A percentile compares a stretch with the other conserved stretches of the same genome.
Evolutionary conservation across 2,329 filamentous ascomycete species (phyloP).

Genomic region (Hypoxylon sp.): DNA sequence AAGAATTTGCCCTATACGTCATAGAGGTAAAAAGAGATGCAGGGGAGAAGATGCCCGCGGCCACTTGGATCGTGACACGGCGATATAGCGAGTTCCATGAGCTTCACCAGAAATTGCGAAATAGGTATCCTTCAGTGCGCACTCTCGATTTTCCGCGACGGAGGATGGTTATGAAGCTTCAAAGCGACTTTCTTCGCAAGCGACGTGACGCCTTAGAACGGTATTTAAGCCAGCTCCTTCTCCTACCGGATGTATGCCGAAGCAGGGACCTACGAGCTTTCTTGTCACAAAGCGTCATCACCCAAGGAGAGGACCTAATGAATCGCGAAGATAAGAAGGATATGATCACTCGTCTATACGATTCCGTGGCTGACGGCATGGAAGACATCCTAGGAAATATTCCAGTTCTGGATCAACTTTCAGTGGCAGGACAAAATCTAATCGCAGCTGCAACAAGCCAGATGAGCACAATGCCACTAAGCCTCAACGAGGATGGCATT

Average conservation of each 20-base stretch:
- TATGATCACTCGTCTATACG: conserved; percentile 94
- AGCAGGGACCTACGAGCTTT: conserved; percentile 94
- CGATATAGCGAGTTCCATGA: conserved; percentile 98
- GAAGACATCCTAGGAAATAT: conserved; percentile 98
- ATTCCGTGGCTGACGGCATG: conserved; percentile 97
- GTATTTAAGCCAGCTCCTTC: conserved; percentile 85
- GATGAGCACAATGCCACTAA: conserved; percentile 69
- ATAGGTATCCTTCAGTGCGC: conserved; percentile 87
- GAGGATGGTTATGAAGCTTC: conserved; percentile 94
- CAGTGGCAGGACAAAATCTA: conserved; percentile 90
- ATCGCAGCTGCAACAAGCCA: conserved; percentile 81
- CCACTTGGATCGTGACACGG: conserved; percentile 91
- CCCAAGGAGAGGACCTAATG: conserved; percentile 70
- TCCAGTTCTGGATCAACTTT: conserved; percentile 93
- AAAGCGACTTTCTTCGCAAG: conserved; percentile 95
- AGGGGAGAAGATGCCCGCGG: conserved; percentile 96
- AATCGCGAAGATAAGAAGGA: conserved; percentile 80
- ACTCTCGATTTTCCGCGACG: conserved; percentile 92
- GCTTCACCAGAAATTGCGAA: conserved; percentile 88
- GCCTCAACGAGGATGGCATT: conserved; percentile 64
- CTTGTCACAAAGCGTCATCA: conserved; percentile 87
- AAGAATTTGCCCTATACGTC: conserved; percentile 93
- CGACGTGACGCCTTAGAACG: conserved; percentile 85
- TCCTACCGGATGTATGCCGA: conserved; percentile 92
- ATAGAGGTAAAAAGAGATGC: conserved; percentile 92